Evolutionary conservation across 805 yeast species (phyloP), one percentile per base, ranked within the genome.

Genomic region (Candida germanica): DNA sequence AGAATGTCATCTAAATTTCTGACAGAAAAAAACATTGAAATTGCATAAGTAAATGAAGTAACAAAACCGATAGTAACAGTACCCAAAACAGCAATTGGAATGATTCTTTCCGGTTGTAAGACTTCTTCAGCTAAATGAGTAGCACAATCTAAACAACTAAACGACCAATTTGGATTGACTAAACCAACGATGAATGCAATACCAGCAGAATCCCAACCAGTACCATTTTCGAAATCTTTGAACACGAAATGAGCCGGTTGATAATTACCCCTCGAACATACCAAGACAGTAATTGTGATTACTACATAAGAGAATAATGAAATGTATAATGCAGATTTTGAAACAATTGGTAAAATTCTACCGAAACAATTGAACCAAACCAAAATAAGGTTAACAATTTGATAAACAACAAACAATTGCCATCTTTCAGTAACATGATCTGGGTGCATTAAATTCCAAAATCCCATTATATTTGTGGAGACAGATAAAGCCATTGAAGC

Each of bases 41-140:
- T 68, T 1, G 71, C 62, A 50, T 75, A 77, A 18, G 63, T 47
- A 48, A 76, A 72, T 2, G 79, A 64, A 4, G 87, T 82, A n/a
- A 70, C 51, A 42, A 81, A 75, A 0, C 87, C 87, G 48, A 82
- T 77, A 6, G 78, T 69, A 2, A 80, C 81, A 3, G 85, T 77
- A 4, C 79, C 70, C 52, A 78, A 62, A 44, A 80, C 78, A 2
- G 83, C 78, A 33, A 69, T 69, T 14, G 87, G 86, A 36, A 79
- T 77, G 43, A 74, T 69, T 33, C 71, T 64, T 48, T 74, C 74
- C 4, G 87, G 85, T 18, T 71, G 63, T 25, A 69, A 61, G 24
- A 71, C 70, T 50, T 81, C 87, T 51, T 82, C 88, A 15, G 83
- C 79, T 72, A 82, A 68, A 49, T 81, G 87, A 3, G 86, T 78